Evolutionary conservation across 2,329 filamentous ascomycete species (phyloP), one percentile per base, ranked within the genome.

Genomic region (Diaporthe velutina): DNA sequence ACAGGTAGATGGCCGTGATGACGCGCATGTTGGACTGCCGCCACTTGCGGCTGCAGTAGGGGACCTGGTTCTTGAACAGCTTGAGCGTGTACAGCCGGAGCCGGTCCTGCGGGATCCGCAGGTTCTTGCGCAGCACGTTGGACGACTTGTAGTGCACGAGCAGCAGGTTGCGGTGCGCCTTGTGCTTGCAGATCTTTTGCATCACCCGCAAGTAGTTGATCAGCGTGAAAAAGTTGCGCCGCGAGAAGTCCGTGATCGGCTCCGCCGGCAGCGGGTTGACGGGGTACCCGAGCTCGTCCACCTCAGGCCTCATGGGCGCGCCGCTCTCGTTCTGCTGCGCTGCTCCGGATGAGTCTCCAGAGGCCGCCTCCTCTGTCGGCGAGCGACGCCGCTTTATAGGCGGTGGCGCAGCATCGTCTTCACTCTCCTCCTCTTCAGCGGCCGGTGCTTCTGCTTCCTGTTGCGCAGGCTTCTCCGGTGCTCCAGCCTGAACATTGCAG

Each of bases 41-140:
- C 97, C 97, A 99, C 86, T 99, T 99, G 57, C 97, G 93, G 30
- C 97, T 96, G 83, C 96, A 98, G 87, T 98, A 99, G 1, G 97
- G 97, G 6, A 99, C 97, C 84, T 99, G 97, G 76, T 95, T 97
- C 84, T 99, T 99, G 92, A 98, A 98, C 0, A 99, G 90, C 85
- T 99, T 99, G 79, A 99, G 90, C 0, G 97, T 98, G 86, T 98
- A 98, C 57, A 98, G 92, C 8, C 97, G 92, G 54, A 99, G 88
- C 80, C 95, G 90, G 2, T 93, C 93, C 80, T 99, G 95, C 0
- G 96, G 96, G 30, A 98, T 93, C 79, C 97, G 96, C 22, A 99
- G 91, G 8, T 94, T 93, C 83, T 98, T 98, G 79, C 95, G 94
- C 35, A 99, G 90, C 79, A 98, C 98, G 75, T 95, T 95, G 74